A percentile compares a stretch with the other conserved stretches of the same genome.
Conservation (phyloP, 2,329 filamentous ascomycete genomes). For the Botryotinia globosa region DNA sequence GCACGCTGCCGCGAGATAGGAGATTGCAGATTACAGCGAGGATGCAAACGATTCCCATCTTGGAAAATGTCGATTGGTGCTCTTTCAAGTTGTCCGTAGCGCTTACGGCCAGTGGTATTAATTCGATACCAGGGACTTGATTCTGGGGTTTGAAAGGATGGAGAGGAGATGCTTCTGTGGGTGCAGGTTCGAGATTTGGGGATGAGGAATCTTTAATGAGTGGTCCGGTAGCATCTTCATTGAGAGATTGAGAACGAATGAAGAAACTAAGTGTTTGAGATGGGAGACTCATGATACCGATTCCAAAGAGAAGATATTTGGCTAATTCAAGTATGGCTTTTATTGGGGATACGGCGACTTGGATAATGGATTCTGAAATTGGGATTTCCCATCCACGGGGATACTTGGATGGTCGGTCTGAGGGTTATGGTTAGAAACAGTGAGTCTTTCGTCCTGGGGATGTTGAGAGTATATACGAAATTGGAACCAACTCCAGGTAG, state of each 20-base stretch:
- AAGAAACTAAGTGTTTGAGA: conserved; percentile 12
- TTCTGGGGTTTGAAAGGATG: neutral
- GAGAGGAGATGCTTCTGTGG: no score
- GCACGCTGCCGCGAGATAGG: conserved; percentile 17
- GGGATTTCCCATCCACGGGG: conserved; percentile 21
- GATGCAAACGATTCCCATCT: conserved; percentile 18
- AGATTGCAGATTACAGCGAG: conserved; percentile 13
- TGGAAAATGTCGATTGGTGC: conserved; percentile 3
- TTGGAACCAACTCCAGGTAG: conserved; percentile 18
- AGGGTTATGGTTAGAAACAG: neutral
- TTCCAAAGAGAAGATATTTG: conserved; percentile 20
- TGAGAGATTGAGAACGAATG: conserved; percentile 11
- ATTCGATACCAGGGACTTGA: conserved; percentile 13
- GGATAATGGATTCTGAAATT: conserved; percentile 4
- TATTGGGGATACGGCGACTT: conserved; percentile 1
- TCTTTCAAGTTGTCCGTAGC: conserved; percentile 18
- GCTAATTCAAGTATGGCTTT: conserved; percentile 12
- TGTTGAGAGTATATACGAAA: neutral
- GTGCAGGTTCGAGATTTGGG: neutral
- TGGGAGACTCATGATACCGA: conserved; percentile 14
- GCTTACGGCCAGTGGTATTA: conserved; percentile 18
- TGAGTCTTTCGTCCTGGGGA: neutral
- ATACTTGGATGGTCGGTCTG: conserved; percentile 17
- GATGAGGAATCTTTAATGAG: neutral
- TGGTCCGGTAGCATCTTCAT: neutral